phyloP scores from a whole-genome alignment of 2,329 filamentous ascomycete genomes.

The Fusarium incarnatum region DNA sequence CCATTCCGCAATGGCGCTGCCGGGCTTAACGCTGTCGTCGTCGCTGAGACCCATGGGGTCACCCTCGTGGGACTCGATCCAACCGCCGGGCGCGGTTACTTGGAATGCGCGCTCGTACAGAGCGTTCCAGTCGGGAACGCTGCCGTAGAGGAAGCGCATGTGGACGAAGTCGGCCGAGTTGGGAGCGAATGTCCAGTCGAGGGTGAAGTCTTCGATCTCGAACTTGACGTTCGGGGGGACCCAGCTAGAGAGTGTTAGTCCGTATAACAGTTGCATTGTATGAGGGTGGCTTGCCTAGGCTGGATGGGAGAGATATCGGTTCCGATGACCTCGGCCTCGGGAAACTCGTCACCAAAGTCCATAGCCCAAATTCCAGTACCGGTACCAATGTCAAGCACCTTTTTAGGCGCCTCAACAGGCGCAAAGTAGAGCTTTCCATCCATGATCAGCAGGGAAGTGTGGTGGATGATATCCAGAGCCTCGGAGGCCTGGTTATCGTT shows the following conservation, averaged over 20 bases:
- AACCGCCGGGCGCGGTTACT: slow-evolving; percentile 67
- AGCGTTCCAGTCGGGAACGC: slow-evolving; percentile 66
- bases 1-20: slow-evolving; percentile 46
- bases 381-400: slow-evolving; percentile 34
- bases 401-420: slow-evolving; percentile 1
- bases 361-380: slow-evolving; percentile 58
- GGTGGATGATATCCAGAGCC: slow-evolving; percentile 35
- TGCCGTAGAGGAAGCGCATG: slow-evolving; percentile 66
- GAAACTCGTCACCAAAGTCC: slow-evolving; percentile 61
- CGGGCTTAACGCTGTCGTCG: slow-evolving; percentile 46
- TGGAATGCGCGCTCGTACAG: slow-evolving; percentile 63
- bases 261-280: too few species aligned
- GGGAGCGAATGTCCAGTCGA: slow-evolving; percentile 46
- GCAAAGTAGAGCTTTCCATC: slow-evolving; percentile 32
- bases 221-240: slow-evolving; percentile 61
- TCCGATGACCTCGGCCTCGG: slow-evolving; percentile 59
- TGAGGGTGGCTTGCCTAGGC: slow-evolving; percentile 53
- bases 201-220: slow-evolving; percentile 48
- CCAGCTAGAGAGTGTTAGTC: slow-evolving; percentile 39
- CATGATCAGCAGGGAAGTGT: slow-evolving; percentile 26
- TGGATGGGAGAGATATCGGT: slow-evolving; percentile 69
- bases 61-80: slow-evolving; percentile 51
- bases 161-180: slow-evolving; percentile 69
- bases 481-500: slow-evolving; percentile 37
- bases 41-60: slow-evolving; percentile 45